Percentiles rank a stretch among this genome's conserved stretches.
These are phyloP conservation scores for Nitzschia sp. DNA, from an alignment of 108 stramenopile species.

Conservation along the genomic window DNA sequence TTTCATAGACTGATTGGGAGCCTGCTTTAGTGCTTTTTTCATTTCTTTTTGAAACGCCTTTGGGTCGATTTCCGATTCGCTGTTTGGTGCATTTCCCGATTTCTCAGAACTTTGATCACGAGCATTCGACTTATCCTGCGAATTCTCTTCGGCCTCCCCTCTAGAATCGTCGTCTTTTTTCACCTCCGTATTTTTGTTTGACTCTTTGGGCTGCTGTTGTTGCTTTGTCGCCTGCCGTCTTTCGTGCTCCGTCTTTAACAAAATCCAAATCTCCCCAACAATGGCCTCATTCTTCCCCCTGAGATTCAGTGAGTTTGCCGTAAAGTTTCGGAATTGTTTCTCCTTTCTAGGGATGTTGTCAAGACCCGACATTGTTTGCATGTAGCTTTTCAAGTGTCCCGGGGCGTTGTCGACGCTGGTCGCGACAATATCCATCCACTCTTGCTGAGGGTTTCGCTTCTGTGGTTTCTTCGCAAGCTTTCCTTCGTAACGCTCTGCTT, in stretches of 20 bases:
- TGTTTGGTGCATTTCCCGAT: background rate
- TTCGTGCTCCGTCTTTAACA: slow-evolving; percentile 50
- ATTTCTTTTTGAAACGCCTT: slow-evolving; percentile 52
- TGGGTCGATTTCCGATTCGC: slow-evolving; percentile 14
- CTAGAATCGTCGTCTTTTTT: slow-evolving; percentile 36
- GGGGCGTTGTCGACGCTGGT: slow-evolving; percentile 58
- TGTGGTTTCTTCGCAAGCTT: slow-evolving; percentile 46
- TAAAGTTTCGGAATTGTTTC: slow-evolving; percentile 92
- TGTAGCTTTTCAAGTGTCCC: slow-evolving; percentile 49
- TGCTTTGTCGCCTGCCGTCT: slow-evolving; percentile 39
- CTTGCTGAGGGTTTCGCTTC: slow-evolving; percentile 74
- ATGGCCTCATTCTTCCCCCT: slow-evolving; percentile 46
- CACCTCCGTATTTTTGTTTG: slow-evolving; percentile 18
- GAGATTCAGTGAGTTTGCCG: slow-evolving; percentile 76
- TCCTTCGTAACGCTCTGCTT: slow-evolving; percentile 86
- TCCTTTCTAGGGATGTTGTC: slow-evolving; percentile 89
- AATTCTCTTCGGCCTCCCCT: slow-evolving; percentile 22
- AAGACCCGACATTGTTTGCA: slow-evolving; percentile 54
- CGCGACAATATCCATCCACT: slow-evolving; percentile 72
- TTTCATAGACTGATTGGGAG: slow-evolving; percentile 59
- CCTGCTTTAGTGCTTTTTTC: slow-evolving; percentile 81
- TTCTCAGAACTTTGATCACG: background rate
- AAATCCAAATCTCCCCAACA: slow-evolving; percentile 72
- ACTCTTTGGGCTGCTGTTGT: slow-evolving; percentile 23
- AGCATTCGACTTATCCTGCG: background rate